Evolutionary conservation across 345 rosid species (phyloP).

Genomic region (Sonneratia caseolaris): DNA sequence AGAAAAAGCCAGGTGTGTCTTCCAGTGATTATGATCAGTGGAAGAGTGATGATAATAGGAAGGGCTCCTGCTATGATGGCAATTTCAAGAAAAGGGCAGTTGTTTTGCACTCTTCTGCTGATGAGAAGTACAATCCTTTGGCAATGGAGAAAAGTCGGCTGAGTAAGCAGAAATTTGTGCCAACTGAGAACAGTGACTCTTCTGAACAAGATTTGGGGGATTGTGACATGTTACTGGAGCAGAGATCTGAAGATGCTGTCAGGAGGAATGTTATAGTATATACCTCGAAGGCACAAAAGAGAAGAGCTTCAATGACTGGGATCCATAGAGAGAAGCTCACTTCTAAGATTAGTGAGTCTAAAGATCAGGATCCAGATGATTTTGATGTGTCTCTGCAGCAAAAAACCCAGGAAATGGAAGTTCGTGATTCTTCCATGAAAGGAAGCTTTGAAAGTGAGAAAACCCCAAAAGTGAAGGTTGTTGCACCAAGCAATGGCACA

Average conservation of each 20-base stretch:
- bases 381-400: slow-evolving; percentile 34
- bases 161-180: slow-evolving; percentile 25
- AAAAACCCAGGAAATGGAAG: slow-evolving; percentile 29
- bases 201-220: slow-evolving; percentile 33
- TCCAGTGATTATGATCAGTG: slow-evolving; percentile 26
- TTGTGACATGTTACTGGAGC: slow-evolving; percentile 23
- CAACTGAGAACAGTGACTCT: slow-evolving; percentile 21
- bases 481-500: slow-evolving; percentile 28
- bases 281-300: neutral
- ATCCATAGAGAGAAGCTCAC: neutral
- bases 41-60: slow-evolving; percentile 30
- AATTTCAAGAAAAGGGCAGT: slow-evolving; percentile 27
- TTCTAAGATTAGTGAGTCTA: slow-evolving; percentile 17
- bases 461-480: slow-evolving; percentile 12
- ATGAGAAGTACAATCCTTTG: slow-evolving; percentile 27
- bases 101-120: slow-evolving; percentile 25
- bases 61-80: slow-evolving; percentile 30
- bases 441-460: slow-evolving; percentile 30
- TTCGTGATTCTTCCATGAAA: slow-evolving; percentile 21
- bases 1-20: slow-evolving; percentile 40
- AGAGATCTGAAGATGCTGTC: neutral
- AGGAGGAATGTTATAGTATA: slow-evolving; percentile 2
- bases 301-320: neutral
- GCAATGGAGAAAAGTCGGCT: slow-evolving; percentile 28
- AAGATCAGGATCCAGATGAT: slow-evolving; percentile 37